Evolutionary conservation across 257 asterid genomes (phyloP), one percentile per base, ranked within the genome.

Genomic region (Echium plantagineum): DNA sequence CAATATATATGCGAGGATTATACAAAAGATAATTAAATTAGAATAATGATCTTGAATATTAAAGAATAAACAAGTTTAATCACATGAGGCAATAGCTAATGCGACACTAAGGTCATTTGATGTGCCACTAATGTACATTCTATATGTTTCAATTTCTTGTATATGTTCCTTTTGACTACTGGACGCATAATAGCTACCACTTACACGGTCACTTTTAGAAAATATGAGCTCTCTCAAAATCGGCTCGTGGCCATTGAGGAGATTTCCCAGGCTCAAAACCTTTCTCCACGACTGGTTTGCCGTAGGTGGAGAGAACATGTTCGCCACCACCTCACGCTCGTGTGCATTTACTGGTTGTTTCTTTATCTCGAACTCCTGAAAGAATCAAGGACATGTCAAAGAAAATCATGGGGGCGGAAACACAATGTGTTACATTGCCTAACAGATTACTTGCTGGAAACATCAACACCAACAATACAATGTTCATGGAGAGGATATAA

Each of bases 231-330:
- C 98, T 78, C 98, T 80, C 12, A 77, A 57, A 55, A 75, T 75
- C 4, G 98, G 98, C 66, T 91, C 98, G n/a, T 87, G 91, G 59
- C 98, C 96, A 30, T 87, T 87, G 19, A 91, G 88, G 54, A 91
- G 95, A 78, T 91, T 90, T 54, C 98, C 98, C 98, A 91, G 77
- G 81, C 95, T 87, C 77, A 87, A 72, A 20, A 76, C 96, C 73
- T 83, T 87, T 74, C 96, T 87, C 95, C 96, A 87, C 18, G 94
- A 85, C 87, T 91, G 97, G 78, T 82, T 85, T 6, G 90, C 90
- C 18, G 94, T 84, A 30, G 95, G 95, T 15, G 87, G 86, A 68
- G 80, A 60, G 72, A 93, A 93, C 94, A 93, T 85, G 73, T 72
- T 63, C 10, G 85, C 69, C n/a, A 93, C 72, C 35, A 76, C 69